A percentile compares a stretch with the other conserved stretches of the same genome.
Conservation (phyloP, 2,329 filamentous ascomycete genomes). For the Botrytis hyacinthi region DNA sequence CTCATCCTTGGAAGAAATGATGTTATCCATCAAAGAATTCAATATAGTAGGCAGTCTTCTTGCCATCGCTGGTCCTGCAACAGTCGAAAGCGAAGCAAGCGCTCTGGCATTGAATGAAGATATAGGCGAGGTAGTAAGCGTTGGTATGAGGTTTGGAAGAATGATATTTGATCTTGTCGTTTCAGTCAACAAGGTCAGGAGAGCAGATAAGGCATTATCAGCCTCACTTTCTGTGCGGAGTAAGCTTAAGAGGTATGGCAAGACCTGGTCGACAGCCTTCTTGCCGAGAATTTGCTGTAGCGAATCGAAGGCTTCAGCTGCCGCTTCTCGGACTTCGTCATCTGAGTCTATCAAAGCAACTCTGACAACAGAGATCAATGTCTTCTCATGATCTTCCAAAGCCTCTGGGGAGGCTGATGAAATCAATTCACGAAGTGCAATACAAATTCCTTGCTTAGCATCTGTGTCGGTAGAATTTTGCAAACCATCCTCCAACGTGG, state of each 20-base stretch:
- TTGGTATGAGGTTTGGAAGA: slow-evolving; percentile 91
- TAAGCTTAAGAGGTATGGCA: slow-evolving; percentile 89
- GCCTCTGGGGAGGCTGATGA: slow-evolving; percentile 83
- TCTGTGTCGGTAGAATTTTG: slow-evolving; percentile 86
- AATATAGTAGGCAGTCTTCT: slow-evolving; percentile 84
- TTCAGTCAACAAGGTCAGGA: slow-evolving; percentile 92
- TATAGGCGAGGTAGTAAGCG: slow-evolving; percentile 84
- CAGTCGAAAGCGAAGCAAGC: slow-evolving; percentile 86
- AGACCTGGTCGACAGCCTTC: slow-evolving; percentile 88
- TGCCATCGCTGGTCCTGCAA: slow-evolving; percentile 88
- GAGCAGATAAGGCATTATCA: slow-evolving; percentile 86
- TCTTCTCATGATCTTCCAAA: slow-evolving; percentile 92
- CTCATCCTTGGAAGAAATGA: slow-evolving; percentile 76
- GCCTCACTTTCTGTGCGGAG: slow-evolving; percentile 82
- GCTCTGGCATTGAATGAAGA: slow-evolving; percentile 93
- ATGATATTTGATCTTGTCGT: slow-evolving; percentile 94
- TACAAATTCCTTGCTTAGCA: slow-evolving; percentile 94
- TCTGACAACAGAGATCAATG: slow-evolving; percentile 88
- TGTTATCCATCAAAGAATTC: slow-evolving; percentile 91
- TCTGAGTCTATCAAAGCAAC: slow-evolving; percentile 89
- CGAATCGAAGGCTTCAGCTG: slow-evolving; percentile 95
- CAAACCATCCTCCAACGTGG: slow-evolving; percentile 88
- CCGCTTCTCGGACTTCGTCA: slow-evolving; percentile 87
- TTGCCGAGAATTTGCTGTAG: slow-evolving; percentile 93
- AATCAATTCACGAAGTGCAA: slow-evolving; percentile 91